A percentile compares a stretch with the other conserved stretches of the same genome.
These are phyloP conservation scores for Gilbertella persicaria DNA, from an alignment of 371 early-diverging fungal genomes.

Conservation along the genomic window DNA sequence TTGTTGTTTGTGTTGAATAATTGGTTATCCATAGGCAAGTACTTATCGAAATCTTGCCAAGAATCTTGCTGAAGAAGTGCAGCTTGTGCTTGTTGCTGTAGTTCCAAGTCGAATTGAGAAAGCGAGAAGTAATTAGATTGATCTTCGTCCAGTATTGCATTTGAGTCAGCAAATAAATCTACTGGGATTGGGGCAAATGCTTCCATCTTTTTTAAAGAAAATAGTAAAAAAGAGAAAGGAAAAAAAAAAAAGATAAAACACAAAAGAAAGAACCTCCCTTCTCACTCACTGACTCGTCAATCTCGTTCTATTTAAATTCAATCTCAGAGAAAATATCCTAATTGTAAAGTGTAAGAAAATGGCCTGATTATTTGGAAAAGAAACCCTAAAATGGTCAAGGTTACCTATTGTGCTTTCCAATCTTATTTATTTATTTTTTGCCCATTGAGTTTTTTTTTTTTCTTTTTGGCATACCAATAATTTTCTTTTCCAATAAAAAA, in stretches of 20 bases:
- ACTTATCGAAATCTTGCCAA: slow-evolving; percentile 47
- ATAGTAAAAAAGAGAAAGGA: slow-evolving; percentile 2
- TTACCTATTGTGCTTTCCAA: too few species aligned
- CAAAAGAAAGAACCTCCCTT: neutral
- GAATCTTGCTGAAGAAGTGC: slow-evolving; percentile 33
- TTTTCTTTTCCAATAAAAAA: too few species aligned
- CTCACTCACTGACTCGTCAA: neutral
- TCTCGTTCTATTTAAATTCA: too few species aligned
- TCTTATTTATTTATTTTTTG: too few species aligned
- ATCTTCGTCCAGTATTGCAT: slow-evolving; percentile 15
- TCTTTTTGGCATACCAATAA: too few species aligned
- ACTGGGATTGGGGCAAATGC: slow-evolving; percentile 27
- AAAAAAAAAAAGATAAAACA: slow-evolving; percentile 1
- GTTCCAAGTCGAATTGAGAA: slow-evolving; percentile 42
- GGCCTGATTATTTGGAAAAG: neutral
- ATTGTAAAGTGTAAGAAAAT: neutral
- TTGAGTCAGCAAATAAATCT: slow-evolving; percentile 21
- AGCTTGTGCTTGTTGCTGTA: slow-evolving; percentile 49
- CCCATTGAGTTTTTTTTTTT: too few species aligned
- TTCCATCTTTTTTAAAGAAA: slow-evolving; percentile 19
- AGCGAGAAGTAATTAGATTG: slow-evolving; percentile 26
- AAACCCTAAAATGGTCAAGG: too few species aligned
- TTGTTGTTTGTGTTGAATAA: slow-evolving; percentile 5
- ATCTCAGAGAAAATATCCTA: neutral
- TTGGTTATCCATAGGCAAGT: slow-evolving; percentile 31